Percentiles rank a stretch among this genome's conserved stretches.
Evolutionary conservation across 2,329 filamentous ascomycete genomes (phyloP).

Genomic region (Penicillium janthinellum): DNA sequence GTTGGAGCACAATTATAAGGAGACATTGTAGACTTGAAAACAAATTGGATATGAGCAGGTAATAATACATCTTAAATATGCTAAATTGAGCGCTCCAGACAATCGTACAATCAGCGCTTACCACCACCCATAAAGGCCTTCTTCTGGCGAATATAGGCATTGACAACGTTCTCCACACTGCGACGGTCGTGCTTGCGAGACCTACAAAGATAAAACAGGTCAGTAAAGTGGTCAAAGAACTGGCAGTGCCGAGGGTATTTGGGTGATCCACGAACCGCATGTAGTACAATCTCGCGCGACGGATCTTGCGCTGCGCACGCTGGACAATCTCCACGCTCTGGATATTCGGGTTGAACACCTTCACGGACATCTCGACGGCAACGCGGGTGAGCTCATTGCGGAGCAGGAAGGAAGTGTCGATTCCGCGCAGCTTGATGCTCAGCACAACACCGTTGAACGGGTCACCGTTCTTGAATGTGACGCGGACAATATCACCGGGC

Average conservation of each 20-base stretch:
- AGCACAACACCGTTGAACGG: conserved; percentile 88
- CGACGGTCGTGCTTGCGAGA: conserved; percentile 85
- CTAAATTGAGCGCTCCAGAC: conserved; percentile 9
- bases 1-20: not conserved
- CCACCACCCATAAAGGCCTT: conserved; percentile 44
- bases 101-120: conserved; percentile 23
- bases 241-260: not conserved
- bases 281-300: conserved; percentile 85
- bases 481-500: conserved; percentile 87
- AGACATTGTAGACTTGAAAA: not conserved
- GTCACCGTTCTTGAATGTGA: conserved; percentile 81
- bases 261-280: conserved; percentile 61
- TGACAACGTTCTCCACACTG: conserved; percentile 78
- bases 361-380: conserved; percentile 96
- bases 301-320: conserved; percentile 78
- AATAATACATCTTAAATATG: conserved; percentile 35
- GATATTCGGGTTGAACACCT: conserved; percentile 88
- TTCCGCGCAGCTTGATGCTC: conserved; percentile 81
- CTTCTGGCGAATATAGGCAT: conserved; percentile 62
- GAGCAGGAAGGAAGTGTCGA: conserved; percentile 85
- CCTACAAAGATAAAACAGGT: conserved; percentile 32
- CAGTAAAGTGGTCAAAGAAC: conserved; percentile 7
- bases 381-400: conserved; percentile 83
- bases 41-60: conserved; percentile 26
- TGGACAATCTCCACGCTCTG: conserved; percentile 92